Conservation (phyloP, 768 basidiomycete species). For the Leccinellum albellum region DNA sequence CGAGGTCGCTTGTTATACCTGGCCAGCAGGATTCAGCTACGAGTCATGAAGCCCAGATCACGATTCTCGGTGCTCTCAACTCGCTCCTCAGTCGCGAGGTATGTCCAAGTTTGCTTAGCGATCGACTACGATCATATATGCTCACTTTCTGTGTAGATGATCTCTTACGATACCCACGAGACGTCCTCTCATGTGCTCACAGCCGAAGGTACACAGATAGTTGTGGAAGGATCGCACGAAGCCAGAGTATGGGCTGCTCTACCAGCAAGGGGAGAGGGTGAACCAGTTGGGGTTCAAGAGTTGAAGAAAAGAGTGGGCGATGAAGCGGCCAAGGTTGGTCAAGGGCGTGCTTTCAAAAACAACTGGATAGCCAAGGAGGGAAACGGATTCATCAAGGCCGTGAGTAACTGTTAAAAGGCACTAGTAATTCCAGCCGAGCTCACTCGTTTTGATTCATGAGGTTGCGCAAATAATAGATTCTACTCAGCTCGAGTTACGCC, state of each 20-base stretch:
- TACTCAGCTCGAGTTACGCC: slow-evolving; percentile 70
- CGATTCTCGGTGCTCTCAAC: slow-evolving; percentile 87
- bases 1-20: slow-evolving; percentile 63
- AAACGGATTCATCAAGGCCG: slow-evolving; percentile 79
- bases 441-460: slow-evolving; percentile 36
- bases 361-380: slow-evolving; percentile 95
- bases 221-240: slow-evolving; percentile 86
- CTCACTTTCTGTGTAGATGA: slow-evolving; percentile 56
- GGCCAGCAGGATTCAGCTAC: slow-evolving; percentile 54
- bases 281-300: slow-evolving; percentile 60
- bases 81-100: slow-evolving; percentile 86
- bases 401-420: slow-evolving; percentile 37
- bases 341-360: slow-evolving; percentile 94
- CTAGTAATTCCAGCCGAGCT: not conserved
- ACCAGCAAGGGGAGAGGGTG: slow-evolving; percentile 64
- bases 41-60: slow-evolving; percentile 75
- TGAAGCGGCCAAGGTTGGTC: slow-evolving; percentile 88
- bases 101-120: slow-evolving; percentile 23
- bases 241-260: slow-evolving; percentile 89
- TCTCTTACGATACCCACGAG: slow-evolving; percentile 76
- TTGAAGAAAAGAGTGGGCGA: slow-evolving; percentile 78
- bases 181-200: slow-evolving; percentile 70
- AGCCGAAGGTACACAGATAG: slow-evolving; percentile 78
- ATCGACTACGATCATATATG: slow-evolving; percentile 1
- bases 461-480: slow-evolving; percentile 62